Percentiles rank a stretch among this genome's conserved stretches.
Evolutionary conservation across 1,284 basidiomycete species (phyloP).

Genomic region (Ustilago trichophora): DNA sequence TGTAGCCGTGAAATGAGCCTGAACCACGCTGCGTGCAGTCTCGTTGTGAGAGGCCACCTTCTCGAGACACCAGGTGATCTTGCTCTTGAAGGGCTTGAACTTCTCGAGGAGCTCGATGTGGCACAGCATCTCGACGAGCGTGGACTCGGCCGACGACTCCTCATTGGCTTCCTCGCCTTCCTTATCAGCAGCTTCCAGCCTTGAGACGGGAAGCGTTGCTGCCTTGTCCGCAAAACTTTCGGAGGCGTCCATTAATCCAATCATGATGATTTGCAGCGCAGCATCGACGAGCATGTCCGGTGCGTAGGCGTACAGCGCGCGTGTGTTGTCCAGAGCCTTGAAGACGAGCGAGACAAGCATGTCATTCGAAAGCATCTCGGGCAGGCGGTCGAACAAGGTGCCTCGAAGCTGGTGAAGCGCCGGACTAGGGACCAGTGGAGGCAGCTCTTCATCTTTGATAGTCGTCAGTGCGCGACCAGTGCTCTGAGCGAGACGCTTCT

Average conservation of each 20-base stretch:
- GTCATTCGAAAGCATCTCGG: slow-evolving; percentile 30
- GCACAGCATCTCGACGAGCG: slow-evolving; percentile 50
- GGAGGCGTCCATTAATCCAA: slow-evolving; percentile 53
- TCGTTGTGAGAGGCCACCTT: slow-evolving; percentile 22
- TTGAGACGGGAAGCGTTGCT: slow-evolving; percentile 8
- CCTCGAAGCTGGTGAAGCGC: slow-evolving; percentile 37
- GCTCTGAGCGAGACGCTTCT: slow-evolving; percentile 31
- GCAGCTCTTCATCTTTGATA: slow-evolving; percentile 46
- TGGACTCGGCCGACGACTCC: slow-evolving; percentile 6
- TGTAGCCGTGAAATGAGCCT: slow-evolving; percentile 26
- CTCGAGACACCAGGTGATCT: slow-evolving; percentile 56
- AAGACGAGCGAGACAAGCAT: slow-evolving; percentile 51
- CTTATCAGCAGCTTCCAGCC: slow-evolving; percentile 8
- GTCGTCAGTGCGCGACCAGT: slow-evolving; percentile 16
- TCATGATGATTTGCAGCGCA: slow-evolving; percentile 73
- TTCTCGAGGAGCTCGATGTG: slow-evolving; percentile 41
- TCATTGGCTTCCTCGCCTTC: slow-evolving; percentile 1
- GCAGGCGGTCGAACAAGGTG: slow-evolving; percentile 43
- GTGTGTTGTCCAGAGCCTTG: slow-evolving; percentile 43
- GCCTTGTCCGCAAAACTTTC: slow-evolving; percentile 35
- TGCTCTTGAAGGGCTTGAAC: slow-evolving; percentile 52
- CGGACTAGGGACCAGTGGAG: slow-evolving; percentile 14
- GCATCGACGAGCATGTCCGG: slow-evolving; percentile 87
- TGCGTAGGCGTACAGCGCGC: slow-evolving; percentile 28
- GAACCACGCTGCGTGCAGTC: slow-evolving; percentile 9